phyloP scores from a whole-genome alignment of 352 stramenopile species.

The Phytophthora foliorum region DNA sequence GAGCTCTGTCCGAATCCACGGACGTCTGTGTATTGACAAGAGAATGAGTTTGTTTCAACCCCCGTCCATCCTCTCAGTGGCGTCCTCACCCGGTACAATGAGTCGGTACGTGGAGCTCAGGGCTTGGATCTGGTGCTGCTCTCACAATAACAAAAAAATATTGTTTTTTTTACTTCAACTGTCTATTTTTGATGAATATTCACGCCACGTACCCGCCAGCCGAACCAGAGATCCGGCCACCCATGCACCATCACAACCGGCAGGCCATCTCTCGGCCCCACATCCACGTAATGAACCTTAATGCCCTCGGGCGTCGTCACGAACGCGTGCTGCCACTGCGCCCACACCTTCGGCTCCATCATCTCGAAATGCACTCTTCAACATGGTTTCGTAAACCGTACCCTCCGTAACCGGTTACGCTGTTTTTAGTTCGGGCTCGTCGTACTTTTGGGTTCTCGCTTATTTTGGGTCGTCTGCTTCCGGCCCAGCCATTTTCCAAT shows the following conservation, averaged over 20 bases:
- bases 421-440: not conserved
- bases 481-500: constrained; percentile 29
- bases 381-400: constrained; percentile 22
- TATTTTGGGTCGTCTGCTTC: not conserved
- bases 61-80: not conserved
- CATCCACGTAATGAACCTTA: constrained; percentile 69
- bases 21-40: constrained; percentile 40
- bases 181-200: not conserved
- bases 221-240: constrained; percentile 83
- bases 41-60: not conserved
- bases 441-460: not conserved
- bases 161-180: not conserved
- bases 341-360: constrained; percentile 26
- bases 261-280: constrained; percentile 54
- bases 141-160: not conserved
- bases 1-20: constrained; percentile 67
- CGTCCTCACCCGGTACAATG: constrained; percentile 49
- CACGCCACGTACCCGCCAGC: constrained; percentile 52
- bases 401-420: not conserved
- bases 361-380: constrained; percentile 19
- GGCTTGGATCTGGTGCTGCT: constrained; percentile 57
- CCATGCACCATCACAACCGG: constrained; percentile 77
- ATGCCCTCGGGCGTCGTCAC: constrained; percentile 43
- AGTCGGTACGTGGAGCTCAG: constrained; percentile 60
- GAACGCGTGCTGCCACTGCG: constrained; percentile 48